Evolutionary conservation across 1,284 basidiomycete species (phyloP).

Genomic region (Malassezia sp.): DNA sequence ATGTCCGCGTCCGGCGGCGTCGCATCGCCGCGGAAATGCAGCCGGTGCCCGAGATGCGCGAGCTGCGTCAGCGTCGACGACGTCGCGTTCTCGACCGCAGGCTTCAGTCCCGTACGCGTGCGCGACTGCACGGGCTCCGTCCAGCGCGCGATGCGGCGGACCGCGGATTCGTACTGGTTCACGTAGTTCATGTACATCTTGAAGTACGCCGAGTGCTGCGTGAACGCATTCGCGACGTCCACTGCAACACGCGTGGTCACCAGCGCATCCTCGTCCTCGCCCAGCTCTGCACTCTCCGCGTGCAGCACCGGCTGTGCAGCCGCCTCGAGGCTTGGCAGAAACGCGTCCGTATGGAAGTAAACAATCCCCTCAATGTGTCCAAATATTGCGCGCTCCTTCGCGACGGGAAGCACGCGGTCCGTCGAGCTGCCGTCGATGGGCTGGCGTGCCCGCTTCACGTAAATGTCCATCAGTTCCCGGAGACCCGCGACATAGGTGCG

Average conservation of each 20-base stretch:
- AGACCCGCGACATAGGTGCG: conserved; percentile 86
- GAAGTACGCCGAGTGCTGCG: conserved; percentile 37
- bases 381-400: conserved; percentile 84
- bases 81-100: conserved; percentile 2
- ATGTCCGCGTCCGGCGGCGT: too few relatives aligned
- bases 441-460: conserved; percentile 72
- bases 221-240: conserved; percentile 74
- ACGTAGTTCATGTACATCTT: conserved; percentile 45
- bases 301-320: conserved; percentile 48
- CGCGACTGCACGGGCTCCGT: conserved; percentile 4
- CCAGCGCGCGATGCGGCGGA: conserved; percentile 10
- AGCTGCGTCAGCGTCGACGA: neutral
- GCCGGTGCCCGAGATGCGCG: neutral
- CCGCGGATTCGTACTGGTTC: conserved; percentile 39
- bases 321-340: conserved; percentile 73
- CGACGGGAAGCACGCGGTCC: conserved; percentile 61
- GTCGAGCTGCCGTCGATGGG: conserved; percentile 49
- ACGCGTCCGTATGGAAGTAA: conserved; percentile 80
- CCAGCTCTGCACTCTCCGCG: too few relatives aligned
- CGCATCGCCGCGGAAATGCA: neutral
- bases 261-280: conserved; percentile 50
- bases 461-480: conserved; percentile 85
- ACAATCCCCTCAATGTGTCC: conserved; percentile 79
- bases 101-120: neutral
- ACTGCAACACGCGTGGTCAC: conserved; percentile 65